A percentile compares a stretch with the other conserved stretches of the same genome.
phyloP scores from a whole-genome alignment of 2,329 filamentous ascomycete species.

The Claviceps arundinis region DNA sequence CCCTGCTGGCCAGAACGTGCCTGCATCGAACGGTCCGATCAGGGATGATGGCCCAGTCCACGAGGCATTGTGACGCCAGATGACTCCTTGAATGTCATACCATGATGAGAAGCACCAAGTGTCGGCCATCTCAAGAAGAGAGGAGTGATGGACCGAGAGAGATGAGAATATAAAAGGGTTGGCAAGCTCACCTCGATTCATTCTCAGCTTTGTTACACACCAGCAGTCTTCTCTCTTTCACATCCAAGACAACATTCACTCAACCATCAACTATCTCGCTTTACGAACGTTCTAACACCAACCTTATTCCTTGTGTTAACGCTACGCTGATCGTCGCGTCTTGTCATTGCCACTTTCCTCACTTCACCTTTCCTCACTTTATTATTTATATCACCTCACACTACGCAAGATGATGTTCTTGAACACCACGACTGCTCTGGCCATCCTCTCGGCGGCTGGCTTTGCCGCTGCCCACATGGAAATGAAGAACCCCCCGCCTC shows the following conservation, averaged over 20 bases:
- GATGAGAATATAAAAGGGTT: not conserved
- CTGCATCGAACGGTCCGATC: not conserved
- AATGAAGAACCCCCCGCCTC: slow-evolving; percentile 37
- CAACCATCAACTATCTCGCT: not conserved
- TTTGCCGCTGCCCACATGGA: slow-evolving; percentile 43
- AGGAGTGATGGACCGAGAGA: not conserved
- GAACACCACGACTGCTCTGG: slow-evolving; percentile 19
- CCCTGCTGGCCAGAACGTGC: not conserved
- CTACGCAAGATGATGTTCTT: not conserved
- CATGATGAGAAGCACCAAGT: no score
- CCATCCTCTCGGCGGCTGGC: slow-evolving; percentile 28
- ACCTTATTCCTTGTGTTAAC: not conserved
- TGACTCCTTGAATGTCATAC: no score
- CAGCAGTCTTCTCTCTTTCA: not conserved
- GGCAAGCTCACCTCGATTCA: not conserved
- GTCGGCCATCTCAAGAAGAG: not conserved
- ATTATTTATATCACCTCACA: no score
- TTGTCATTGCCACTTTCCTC: no score
- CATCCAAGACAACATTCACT: not conserved
- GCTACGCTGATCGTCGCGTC: not conserved
- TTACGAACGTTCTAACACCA: not conserved
- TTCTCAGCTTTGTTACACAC: no score
- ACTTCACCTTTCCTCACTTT: no score
- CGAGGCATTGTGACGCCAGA: not conserved
- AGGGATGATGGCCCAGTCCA: not conserved